These are phyloP conservation scores for Entelexis sorbosivorans DNA, from an alignment of 1,139 yeast species.

Conservation along the genomic window DNA sequence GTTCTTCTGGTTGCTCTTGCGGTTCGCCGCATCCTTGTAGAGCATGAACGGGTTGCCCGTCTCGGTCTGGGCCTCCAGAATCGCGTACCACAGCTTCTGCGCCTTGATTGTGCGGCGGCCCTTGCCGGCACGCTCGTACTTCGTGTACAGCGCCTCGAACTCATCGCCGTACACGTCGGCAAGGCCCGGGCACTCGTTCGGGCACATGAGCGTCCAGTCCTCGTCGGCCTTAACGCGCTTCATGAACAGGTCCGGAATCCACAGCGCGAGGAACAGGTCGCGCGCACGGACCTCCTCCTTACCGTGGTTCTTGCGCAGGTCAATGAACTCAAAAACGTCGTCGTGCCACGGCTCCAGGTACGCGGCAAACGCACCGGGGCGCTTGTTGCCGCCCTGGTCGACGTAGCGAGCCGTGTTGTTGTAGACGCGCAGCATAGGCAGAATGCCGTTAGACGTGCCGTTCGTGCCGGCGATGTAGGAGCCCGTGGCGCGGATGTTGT, in stretches of 20 bases:
- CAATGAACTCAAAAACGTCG: slow-evolving; percentile 72
- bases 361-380: slow-evolving; percentile 88
- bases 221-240: slow-evolving; percentile 68
- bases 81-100: slow-evolving; percentile 79
- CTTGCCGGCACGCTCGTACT: slow-evolving; percentile 60
- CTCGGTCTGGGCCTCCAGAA: slow-evolving; percentile 81
- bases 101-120: slow-evolving; percentile 69
- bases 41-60: slow-evolving; percentile 90
- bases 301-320: slow-evolving; percentile 81
- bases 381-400: slow-evolving; percentile 88
- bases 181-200: slow-evolving; percentile 78
- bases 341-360: slow-evolving; percentile 91
- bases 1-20: slow-evolving; percentile 75
- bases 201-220: slow-evolving; percentile 80
- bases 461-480: slow-evolving; percentile 82
- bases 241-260: slow-evolving; percentile 89
- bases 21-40: slow-evolving; percentile 78
- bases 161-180: slow-evolving; percentile 73
- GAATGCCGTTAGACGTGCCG: slow-evolving; percentile 78
- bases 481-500: slow-evolving; percentile 75
- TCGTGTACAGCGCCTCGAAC: slow-evolving; percentile 58
- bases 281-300: slow-evolving; percentile 85
- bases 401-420: slow-evolving; percentile 88
- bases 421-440: slow-evolving; percentile 83
- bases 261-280: slow-evolving; percentile 80